These are phyloP conservation scores for Naematelia encephala DNA, from an alignment of 768 basidiomycete species.

Conservation along the genomic window DNA sequence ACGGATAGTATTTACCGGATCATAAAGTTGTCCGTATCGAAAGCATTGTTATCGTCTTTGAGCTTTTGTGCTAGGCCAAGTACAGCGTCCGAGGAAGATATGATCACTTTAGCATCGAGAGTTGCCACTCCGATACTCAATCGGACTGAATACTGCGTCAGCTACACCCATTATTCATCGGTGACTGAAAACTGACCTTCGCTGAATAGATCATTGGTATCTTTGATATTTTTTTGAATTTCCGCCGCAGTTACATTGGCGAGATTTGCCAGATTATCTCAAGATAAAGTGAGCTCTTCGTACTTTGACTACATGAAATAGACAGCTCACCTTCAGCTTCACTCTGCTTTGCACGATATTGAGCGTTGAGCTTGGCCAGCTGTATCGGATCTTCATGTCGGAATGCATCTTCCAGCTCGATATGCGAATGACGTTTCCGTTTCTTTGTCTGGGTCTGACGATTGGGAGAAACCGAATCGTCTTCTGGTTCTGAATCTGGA, in stretches of 20 bases:
- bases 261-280: slow-evolving; percentile 18
- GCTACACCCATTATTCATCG: no score
- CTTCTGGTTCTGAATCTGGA: not conserved
- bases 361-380: slow-evolving; percentile 20
- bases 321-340: slow-evolving; percentile 32
- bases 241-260: slow-evolving; percentile 21
- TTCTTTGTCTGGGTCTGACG: not conserved
- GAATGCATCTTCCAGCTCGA: slow-evolving; percentile 26
- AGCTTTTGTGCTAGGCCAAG: slow-evolving; percentile 85
- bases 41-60: slow-evolving; percentile 80
- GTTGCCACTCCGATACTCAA: slow-evolving; percentile 77
- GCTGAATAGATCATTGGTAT: slow-evolving; percentile 21
- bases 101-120: slow-evolving; percentile 77
- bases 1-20: slow-evolving; percentile 27
- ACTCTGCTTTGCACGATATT: slow-evolving; percentile 28
- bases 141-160: slow-evolving; percentile 51
- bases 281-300: no score
- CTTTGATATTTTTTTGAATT: slow-evolving; percentile 9
- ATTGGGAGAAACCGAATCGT: no score
- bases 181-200: slow-evolving; percentile 15
- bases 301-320: no score
- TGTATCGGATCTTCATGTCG: slow-evolving; percentile 18
- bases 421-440: not conserved
- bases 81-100: slow-evolving; percentile 71
- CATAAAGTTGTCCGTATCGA: slow-evolving; percentile 90